Evolutionary conservation across 345 rosid species (phyloP), one percentile per base, ranked within the genome.

Genomic region (Arabidopsis thaliana): DNA sequence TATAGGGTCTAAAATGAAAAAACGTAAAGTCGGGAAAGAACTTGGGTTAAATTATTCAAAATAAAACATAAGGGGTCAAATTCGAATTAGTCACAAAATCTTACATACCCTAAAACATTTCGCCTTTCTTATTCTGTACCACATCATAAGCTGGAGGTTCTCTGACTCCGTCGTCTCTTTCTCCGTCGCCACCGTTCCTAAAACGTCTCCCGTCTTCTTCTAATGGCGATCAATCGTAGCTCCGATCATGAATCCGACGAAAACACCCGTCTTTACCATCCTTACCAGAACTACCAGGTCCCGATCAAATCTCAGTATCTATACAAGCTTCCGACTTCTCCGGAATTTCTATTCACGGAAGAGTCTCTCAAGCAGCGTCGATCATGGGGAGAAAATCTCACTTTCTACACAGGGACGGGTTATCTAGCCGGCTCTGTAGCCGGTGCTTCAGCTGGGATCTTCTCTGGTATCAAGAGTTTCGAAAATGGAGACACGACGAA

Each of bases 301-400:
- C 98, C 94, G 2, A 56, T 73, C 72, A 80, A 78, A 8, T 60
- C 75, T 11, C 69, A 69, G 44, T 45, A 69, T 41, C 87, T 85
- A 32, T 90, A 95, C 86, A 82, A 85, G 84, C 92, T 95, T 69
- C 93, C 92, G 24, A 87, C 89, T 41, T 85, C 92, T 4, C 97
- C 99, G 9, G 97, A 91, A 53, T 88, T 73, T 73, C 97, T 91
- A 72, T 94, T 90, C 80, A 23, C 88, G n/a, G 98, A 94, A 56
- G 95, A 94, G 65, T 80, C 96, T 25, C 34, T 84, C 68, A 86
- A 60, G 73, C 86, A 87, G 60, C 96, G 96, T 74, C 97, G 97
- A 59, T 88, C 96, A 45, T 91, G 97, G 98, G 98, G 98, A 10
- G 97, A 91, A 75, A 94, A 91, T 46, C 91, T 94, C 71, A 88